Evolutionary conservation across 2,329 filamentous ascomycete species (phyloP).

Genomic region (Aspergillus quadrilineatus): DNA sequence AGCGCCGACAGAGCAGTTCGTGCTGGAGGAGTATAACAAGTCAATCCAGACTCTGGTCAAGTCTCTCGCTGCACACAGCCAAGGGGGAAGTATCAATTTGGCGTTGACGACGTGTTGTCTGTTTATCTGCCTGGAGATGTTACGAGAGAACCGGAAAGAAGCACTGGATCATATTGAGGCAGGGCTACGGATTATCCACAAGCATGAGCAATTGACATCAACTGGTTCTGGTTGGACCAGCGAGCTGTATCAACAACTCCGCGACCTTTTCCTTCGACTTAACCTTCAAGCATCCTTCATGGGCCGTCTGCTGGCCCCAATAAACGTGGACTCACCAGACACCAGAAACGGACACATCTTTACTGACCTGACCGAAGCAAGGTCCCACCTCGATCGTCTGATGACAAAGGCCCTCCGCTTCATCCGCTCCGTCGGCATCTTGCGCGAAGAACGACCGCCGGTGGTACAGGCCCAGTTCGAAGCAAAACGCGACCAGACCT

Average conservation of each 20-base stretch:
- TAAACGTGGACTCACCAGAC: conserved; percentile 7
- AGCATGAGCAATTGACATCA: conserved; percentile 1
- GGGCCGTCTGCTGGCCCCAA: conserved; percentile 12
- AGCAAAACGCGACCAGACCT: conserved; percentile 1
- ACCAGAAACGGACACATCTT: background rate
- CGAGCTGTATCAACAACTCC: conserved; percentile 22
- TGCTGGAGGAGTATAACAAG: conserved; percentile 51
- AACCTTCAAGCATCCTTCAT: conserved; percentile 25
- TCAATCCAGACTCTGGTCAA: conserved; percentile 44
- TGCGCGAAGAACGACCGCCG: background rate
- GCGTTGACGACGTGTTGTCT: conserved; percentile 23
- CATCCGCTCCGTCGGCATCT: conserved; percentile 13
- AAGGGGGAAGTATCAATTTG: conserved; percentile 7
- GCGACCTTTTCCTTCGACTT: conserved; percentile 19
- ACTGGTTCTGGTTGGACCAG: background rate
- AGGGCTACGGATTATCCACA: conserved; percentile 21
- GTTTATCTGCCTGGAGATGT: conserved; percentile 26
- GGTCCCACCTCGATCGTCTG: conserved; percentile 15
- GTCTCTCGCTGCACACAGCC: conserved; percentile 22
- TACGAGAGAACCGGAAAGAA: conserved; percentile 16
- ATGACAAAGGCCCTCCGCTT: conserved; percentile 16
- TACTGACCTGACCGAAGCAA: conserved; percentile 15
- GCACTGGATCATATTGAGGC: conserved; percentile 25
- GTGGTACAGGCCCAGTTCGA: background rate
- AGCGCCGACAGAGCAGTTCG: conserved; percentile 32